Base-by-base conservation (phyloP, 108 stramenopile genomes). In the Skeletonema marinoi region DNA sequence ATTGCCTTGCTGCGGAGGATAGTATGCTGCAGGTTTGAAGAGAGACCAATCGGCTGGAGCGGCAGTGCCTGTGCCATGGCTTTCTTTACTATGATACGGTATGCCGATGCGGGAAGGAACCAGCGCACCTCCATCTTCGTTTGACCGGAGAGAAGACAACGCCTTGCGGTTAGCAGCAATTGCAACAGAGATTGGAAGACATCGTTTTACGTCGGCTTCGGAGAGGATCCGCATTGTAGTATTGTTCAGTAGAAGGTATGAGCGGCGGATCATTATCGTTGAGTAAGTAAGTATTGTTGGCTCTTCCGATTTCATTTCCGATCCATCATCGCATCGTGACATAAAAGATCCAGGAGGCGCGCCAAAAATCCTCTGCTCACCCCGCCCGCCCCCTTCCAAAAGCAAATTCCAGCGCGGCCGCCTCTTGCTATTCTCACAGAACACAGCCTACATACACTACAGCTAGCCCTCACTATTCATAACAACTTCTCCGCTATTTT, bases 11-110 rank as follows among this genome's bases (percentile, higher is more conserved):
- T 25, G 71, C 17, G 67, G 44, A 5, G 74, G 69, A 60, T 87
- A 88, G 67, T 81, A 87, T 10, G 88, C 86, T 35, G 93, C 93
- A 48, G 93, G 93, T 82, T 94, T 94, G 80, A 94, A 90, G 1
- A 94, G 78, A 14, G 90, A 87, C 90, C 88, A 91, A 81, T 94
- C 93, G 16, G 76, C 63, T 13, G 87, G 64, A 7, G 69, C 36
- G 31, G 50, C 6, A 13, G 67, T 73, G 41, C 29, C 56, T 48
- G 31, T 25, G 29, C 35, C 17, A 30, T 48, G 59, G 35, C 7
- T 41, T 29, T 30, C 30, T 17, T 16, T 9, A 31, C 33, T 46
- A 12, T 74, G 54, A 65, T 89, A 91, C 11, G 84, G 82, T 14
- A 92, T 75, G 14, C 81, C 88, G 30, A 91, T 72, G 31, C 90